A percentile compares a stretch with the other conserved stretches of the same genome.
Evolutionary conservation across 495 filamentous ascomycete genomes (phyloP).

Genomic region (Penicillium paradoxum): DNA sequence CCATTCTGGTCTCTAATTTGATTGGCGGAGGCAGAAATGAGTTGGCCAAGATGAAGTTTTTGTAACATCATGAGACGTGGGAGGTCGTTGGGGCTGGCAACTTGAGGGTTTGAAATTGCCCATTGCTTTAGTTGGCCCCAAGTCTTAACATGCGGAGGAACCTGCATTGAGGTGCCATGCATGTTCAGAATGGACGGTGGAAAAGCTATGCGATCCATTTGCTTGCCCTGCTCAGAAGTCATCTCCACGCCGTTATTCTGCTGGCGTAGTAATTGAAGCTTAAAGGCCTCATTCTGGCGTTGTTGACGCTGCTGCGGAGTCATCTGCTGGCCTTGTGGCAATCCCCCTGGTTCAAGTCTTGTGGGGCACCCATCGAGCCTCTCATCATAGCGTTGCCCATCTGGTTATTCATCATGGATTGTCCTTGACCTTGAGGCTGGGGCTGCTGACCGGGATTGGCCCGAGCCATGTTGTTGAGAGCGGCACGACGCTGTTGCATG

Average conservation of each 20-base stretch:
- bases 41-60: conserved; percentile 47
- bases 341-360: conserved; percentile 29
- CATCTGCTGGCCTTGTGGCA: conserved; percentile 33
- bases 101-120: conserved; percentile 46
- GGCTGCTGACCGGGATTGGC: conserved; percentile 29
- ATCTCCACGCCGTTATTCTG: conserved; percentile 41
- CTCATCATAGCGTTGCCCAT: conserved; percentile 33
- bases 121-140: conserved; percentile 71
- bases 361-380: conserved; percentile 31
- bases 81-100: conserved; percentile 35
- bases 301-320: conserved; percentile 36
- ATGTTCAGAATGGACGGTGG: conserved; percentile 36
- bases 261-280: conserved; percentile 35
- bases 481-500: conserved; percentile 32
- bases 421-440: conserved; percentile 34
- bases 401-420: conserved; percentile 34
- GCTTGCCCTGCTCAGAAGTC: conserved; percentile 38
- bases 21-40: conserved; percentile 15
- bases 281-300: conserved; percentile 32
- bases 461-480: conserved; percentile 26
- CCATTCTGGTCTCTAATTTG: conserved; percentile 25
- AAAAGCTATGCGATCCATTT: conserved; percentile 46
- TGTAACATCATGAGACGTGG: conserved; percentile 49
- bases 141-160: conserved; percentile 59
- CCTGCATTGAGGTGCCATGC: conserved; percentile 27